These are phyloP conservation scores for Cucumis melo DNA, from an alignment of 306 rosid species.

Conservation along the genomic window DNA sequence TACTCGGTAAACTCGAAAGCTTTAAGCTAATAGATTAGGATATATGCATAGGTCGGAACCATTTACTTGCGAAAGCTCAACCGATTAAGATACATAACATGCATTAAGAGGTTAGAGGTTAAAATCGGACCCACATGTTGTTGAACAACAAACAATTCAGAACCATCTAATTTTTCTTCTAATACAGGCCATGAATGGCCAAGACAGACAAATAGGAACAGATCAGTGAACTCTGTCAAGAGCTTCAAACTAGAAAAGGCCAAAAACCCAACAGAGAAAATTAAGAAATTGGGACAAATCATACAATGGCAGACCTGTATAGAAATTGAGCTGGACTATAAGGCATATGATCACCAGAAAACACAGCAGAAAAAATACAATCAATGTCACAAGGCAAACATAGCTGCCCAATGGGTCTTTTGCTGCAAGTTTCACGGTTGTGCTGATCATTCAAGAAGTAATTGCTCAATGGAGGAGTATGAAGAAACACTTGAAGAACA, in stretches of 20 bases:
- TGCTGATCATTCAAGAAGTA: slow-evolving; percentile 69
- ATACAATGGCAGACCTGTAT: slow-evolving; percentile 36
- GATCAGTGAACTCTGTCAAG: slow-evolving; percentile 3
- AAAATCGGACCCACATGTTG: too few species aligned
- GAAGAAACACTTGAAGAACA: slow-evolving; percentile 71
- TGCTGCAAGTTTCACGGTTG: slow-evolving; percentile 38
- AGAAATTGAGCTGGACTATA: slow-evolving; percentile 34
- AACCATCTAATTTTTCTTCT: background rate
- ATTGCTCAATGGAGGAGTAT: slow-evolving; percentile 60
- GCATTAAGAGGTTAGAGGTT: background rate
- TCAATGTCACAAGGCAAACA: slow-evolving; percentile 30
- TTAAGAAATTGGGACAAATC: background rate
- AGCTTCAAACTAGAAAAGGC: slow-evolving; percentile 11
- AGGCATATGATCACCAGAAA: slow-evolving; percentile 27
- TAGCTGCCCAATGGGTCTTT: slow-evolving; percentile 23
- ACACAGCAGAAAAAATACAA: slow-evolving; percentile 23
- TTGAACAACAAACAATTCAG: background rate
- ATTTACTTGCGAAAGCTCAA: background rate
- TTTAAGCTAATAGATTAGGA: background rate
- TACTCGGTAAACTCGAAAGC: background rate
- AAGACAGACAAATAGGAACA: background rate
- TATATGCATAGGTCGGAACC: background rate
- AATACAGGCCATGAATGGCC: background rate
- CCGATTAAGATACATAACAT: background rate
- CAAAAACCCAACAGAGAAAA: slow-evolving; percentile 1